Percentiles rank a stretch among this genome's conserved stretches.
These are phyloP conservation scores for Areca catechu DNA, from an alignment of 176 grass and related monocot genomes.

Conservation along the genomic window DNA sequence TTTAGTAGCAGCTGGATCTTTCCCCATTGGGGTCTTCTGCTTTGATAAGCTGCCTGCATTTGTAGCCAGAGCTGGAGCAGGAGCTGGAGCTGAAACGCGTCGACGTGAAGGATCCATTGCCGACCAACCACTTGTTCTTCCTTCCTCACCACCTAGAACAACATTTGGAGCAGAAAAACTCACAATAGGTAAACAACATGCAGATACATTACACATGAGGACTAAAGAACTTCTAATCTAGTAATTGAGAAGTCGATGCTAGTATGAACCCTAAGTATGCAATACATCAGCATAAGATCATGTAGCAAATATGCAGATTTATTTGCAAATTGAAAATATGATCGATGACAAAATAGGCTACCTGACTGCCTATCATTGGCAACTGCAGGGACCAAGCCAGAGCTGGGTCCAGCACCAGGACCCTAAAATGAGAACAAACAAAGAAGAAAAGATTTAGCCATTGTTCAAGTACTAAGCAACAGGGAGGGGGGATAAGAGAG, in stretches of 20 bases:
- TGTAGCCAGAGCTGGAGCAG: slow-evolving; percentile 32
- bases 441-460: not conserved
- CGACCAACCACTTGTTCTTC: slow-evolving; percentile 50
- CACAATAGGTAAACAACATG: no score
- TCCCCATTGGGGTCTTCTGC: slow-evolving; percentile 48
- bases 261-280: no score
- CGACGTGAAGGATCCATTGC: slow-evolving; percentile 43
- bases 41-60: slow-evolving; percentile 51
- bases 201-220: no score
- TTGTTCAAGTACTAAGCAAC: not conserved
- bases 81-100: slow-evolving; percentile 33
- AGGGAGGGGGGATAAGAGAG: slow-evolving; percentile 1
- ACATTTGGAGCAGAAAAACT: not conserved
- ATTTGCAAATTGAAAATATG: not conserved
- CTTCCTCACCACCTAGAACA: slow-evolving; percentile 51
- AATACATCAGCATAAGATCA: no score
- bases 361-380: slow-evolving; percentile 52
- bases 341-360: not conserved
- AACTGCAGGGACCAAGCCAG: slow-evolving; percentile 33
- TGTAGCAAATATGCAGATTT: no score
- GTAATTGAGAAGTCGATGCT: no score
- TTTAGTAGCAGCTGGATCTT: slow-evolving; percentile 41
- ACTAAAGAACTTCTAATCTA: no score
- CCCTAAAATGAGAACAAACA: slow-evolving; percentile 19
- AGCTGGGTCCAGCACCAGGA: slow-evolving; percentile 43